Percentiles rank a stretch among this genome's conserved stretches.
Conservation (phyloP, 2,329 filamentous ascomycete genomes). For the Sporothrix pseudoabietina region DNA sequence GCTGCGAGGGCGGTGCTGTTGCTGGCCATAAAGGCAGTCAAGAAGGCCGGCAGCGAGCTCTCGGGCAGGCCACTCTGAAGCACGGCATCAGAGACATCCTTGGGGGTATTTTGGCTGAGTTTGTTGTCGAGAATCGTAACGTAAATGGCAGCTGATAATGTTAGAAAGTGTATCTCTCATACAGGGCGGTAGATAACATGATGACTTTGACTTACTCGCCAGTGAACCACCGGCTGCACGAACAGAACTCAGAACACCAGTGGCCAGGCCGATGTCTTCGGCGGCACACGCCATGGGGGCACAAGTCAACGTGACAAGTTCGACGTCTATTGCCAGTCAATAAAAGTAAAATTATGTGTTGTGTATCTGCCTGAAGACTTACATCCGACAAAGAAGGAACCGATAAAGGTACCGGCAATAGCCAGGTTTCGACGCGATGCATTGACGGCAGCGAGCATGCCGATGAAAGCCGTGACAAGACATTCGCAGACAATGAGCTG, state of each 20-base stretch:
- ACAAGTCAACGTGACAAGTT: constrained; percentile 26
- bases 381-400: constrained; percentile 26
- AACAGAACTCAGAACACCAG: constrained; percentile 43
- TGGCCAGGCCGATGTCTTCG: constrained; percentile 42
- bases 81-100: constrained; percentile 41
- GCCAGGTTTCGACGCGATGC: not conserved
- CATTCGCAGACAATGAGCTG: constrained; percentile 39
- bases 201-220: not conserved
- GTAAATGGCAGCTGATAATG: constrained; percentile 6
- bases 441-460: constrained; percentile 7
- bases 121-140: constrained; percentile 18
- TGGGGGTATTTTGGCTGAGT: constrained; percentile 36
- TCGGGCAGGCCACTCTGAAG: not conserved
- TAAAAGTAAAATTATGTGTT: not conserved
- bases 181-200: not conserved
- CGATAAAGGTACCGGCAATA: constrained; percentile 27
- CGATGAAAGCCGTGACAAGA: constrained; percentile 37
- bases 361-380: not conserved
- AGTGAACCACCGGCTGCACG: constrained; percentile 32
- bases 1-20: constrained; percentile 39
- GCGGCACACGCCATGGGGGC: constrained; percentile 37
- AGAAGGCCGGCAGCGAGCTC: not conserved
- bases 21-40: not conserved
- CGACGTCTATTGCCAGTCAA: constrained; percentile 14
- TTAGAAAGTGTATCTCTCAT: not conserved